Base-by-base conservation (phyloP, 2,329 filamentous ascomycete species). In the Didymella segeticola region DNA sequence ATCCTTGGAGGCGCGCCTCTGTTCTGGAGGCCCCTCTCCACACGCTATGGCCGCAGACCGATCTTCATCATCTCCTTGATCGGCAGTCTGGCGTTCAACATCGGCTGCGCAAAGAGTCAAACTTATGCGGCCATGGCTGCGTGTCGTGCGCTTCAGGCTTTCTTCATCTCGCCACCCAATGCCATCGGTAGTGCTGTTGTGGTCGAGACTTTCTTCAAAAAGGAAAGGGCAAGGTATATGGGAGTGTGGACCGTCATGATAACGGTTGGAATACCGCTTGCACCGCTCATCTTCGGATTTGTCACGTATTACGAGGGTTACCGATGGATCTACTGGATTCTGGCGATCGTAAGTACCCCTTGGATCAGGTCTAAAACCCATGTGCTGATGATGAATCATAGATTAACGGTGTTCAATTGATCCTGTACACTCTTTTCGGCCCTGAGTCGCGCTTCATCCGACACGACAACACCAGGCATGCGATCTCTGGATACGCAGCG, bases 291-390 rank as follows among this genome's bases (percentile, higher is more conserved):
- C 60, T 70, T 74, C 30, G 76, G 76, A 3, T 78, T 78, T 50
- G 82, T 85, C 0, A 77, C 80, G 1, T 72, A 81, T 50, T 76
- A 80, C 9, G 78, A 81, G 12, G 79, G 80, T 0, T 86, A 82
- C 49, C 76, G 80, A 14, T 86, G 83, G 83, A 84, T 85, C 22
- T 86, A 82, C 67, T 86, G 80, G 78, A 77, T 81, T 19, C 70
- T 85, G 19, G 81, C 82, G 1, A 85, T 86, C 33, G 78, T 82
- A 57, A 69, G 74, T 60, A 1, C 11, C 17, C 15, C 29, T 1
- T 29, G 15, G 12, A 6, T 3, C 22, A 25, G 2, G 19, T 19
- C n/a, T 26, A 43, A 41, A 52, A 41, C 53, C 8, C 5, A n/a
- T 5, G 3, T 8, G 10, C 22, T 31, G 36, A 62, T 27, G 50